phyloP scores from a whole-genome alignment of 371 early-diverging fungal species.

The Batkoa obscura region DNA sequence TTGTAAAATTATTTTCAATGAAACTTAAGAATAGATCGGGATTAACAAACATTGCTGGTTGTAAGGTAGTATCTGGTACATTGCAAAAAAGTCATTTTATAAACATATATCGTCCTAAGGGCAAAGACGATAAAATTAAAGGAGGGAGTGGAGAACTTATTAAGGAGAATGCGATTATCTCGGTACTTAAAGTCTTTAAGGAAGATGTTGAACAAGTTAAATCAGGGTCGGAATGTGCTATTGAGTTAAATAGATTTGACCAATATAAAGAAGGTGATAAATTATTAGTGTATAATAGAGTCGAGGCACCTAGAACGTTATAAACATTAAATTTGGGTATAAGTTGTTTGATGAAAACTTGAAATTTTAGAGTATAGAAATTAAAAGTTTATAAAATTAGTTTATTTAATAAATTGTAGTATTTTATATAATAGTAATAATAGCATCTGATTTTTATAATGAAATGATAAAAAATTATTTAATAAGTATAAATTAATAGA shows the following conservation, averaged over 20 bases:
- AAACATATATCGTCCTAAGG: slow-evolving; percentile 33
- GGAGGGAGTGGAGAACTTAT: not conserved
- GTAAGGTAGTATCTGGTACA: slow-evolving; percentile 58
- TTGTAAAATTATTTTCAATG: slow-evolving; percentile 63
- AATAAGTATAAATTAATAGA: too few relatives aligned
- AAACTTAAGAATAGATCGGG: slow-evolving; percentile 36
- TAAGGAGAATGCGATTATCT: slow-evolving; percentile 37
- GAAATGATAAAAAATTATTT: too few relatives aligned
- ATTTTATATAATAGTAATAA: too few relatives aligned
- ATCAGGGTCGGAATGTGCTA: slow-evolving; percentile 84
- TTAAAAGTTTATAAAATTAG: too few relatives aligned
- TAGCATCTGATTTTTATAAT: too few relatives aligned
- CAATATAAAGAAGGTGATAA: slow-evolving; percentile 64
- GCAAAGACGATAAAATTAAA: not conserved
- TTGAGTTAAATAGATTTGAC: slow-evolving; percentile 61
- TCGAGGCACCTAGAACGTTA: slow-evolving; percentile 25
- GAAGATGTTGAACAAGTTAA: slow-evolving; percentile 70
- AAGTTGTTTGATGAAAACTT: too few relatives aligned
- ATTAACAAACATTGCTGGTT: slow-evolving; percentile 54
- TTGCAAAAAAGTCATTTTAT: slow-evolving; percentile 35
- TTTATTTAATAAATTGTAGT: too few relatives aligned
- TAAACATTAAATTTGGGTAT: too few relatives aligned
- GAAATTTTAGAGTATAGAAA: too few relatives aligned
- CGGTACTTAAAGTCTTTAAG: slow-evolving; percentile 66
- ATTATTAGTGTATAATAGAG: slow-evolving; percentile 40